Evolutionary conservation across 2,329 filamentous ascomycete species (phyloP).

Genomic region (Penicillium fuscoglaucum): DNA sequence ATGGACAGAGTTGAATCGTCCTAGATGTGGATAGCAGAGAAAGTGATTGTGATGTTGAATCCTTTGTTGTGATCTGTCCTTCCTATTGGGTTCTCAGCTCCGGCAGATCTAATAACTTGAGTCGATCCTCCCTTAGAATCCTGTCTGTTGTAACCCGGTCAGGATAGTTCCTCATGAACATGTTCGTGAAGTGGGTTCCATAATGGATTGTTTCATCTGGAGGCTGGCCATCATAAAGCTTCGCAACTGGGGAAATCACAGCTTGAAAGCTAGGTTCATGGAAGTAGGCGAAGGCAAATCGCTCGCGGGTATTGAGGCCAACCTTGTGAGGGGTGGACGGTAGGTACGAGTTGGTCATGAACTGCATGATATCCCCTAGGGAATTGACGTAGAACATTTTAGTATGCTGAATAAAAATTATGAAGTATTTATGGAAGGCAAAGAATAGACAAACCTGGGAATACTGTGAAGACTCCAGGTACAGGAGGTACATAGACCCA

Average conservation of each 20-base stretch:
- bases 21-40: too few species aligned
- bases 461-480: background rate
- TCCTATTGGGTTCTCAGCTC: background rate
- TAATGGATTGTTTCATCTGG: background rate
- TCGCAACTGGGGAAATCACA: background rate
- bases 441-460: background rate
- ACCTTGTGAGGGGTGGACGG: background rate
- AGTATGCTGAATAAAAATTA: background rate
- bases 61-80: background rate
- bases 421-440: background rate
- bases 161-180: background rate
- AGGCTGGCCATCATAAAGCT: background rate
- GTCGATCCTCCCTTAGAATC: background rate
- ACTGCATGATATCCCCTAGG: background rate
- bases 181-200: background rate
- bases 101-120: background rate
- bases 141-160: background rate
- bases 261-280: background rate
- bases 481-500: background rate
- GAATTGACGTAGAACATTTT: background rate
- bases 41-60: background rate
- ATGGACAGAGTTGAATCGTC: too few species aligned
- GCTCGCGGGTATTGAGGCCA: background rate
- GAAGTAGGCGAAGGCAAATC: background rate
- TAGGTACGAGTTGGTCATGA: background rate